phyloP scores from a whole-genome alignment of 345 rosid genomes.

The Melaleuca quinquenervia region DNA sequence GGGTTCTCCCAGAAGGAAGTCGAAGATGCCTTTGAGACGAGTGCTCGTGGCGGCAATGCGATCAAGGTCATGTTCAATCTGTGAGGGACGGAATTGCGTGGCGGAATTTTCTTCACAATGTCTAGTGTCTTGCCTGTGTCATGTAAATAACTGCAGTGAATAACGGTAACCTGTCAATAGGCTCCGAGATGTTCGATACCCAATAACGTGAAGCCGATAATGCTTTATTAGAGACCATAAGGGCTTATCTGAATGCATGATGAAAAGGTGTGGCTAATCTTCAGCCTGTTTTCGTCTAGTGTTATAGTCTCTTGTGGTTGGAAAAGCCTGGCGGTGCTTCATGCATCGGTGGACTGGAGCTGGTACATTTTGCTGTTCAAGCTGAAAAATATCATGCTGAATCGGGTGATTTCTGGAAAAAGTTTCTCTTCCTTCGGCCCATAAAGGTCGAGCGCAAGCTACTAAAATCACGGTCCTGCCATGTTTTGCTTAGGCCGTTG shows the following conservation, averaged over 20 bases:
- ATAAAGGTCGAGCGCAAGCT: neutral
- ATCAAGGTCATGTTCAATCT: constrained; percentile 95
- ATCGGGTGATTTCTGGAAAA: neutral
- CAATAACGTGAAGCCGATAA: neutral
- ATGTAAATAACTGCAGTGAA: neutral
- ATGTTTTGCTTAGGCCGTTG: too few species aligned
- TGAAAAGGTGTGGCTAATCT: neutral
- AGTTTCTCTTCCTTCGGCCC: neutral
- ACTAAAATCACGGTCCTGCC: too few species aligned
- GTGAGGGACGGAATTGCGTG: neutral
- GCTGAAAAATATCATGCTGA: neutral
- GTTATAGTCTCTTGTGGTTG: neutral
- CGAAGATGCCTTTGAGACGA: constrained; percentile 79
- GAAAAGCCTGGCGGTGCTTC: neutral
- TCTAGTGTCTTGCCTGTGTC: neutral
- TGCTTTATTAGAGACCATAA: neutral
- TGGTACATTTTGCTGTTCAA: neutral
- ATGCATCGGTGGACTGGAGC: neutral
- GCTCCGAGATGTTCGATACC: neutral
- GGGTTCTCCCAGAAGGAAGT: constrained; percentile 79
- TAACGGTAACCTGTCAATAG: neutral
- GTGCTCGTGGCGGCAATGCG: constrained; percentile 74
- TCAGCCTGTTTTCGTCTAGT: neutral
- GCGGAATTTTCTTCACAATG: neutral
- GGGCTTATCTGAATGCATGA: neutral